Base-by-base conservation (phyloP, 1,139 yeast species). In the Hansenula sp. region DNA sequence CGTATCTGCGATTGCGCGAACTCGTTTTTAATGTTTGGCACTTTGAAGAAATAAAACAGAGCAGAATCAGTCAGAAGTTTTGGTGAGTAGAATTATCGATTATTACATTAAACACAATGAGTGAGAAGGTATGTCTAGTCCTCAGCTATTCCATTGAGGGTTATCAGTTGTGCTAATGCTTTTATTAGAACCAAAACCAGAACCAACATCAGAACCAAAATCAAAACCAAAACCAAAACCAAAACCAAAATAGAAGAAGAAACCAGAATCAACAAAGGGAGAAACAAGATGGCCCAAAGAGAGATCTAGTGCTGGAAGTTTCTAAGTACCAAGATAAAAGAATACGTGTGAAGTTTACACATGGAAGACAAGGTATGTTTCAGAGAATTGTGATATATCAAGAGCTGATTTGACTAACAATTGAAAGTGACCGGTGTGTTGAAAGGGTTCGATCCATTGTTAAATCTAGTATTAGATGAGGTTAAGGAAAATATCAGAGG, bases 381-480 rank as follows among this genome's bases (percentile, higher is more conserved):
- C 13, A 15, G 15, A 30, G 12, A 11, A 11, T n/a, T 18, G 4
- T 3, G 28, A 15, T 5, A 12, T 12, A 11, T 8, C 17, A 16
- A 33, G 36, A 13, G 27, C 2, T 36, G 30, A 4, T 12, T 6
- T 28, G 31, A 46, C 44, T 30, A 12, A 29, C 16, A n/a, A n/a
- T 13, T 18, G 12, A 33, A 70, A 60, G 82, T 91, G 10, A 73
- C 75, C 24, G 99, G 99, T 21, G 67, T 70, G 1, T 74, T 93
- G 55, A 88, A 86, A 58, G 98, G 99, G 17, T 90, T 77, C 62
- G 99, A 93, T 63, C 95, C 87, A 63, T 74, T 90, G 64, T 85
- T 91, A 95, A 93, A 93, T 67, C 72, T 93, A 55, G 98, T 93
- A 9, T 75, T 93, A 54, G 96, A 90, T 57, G 83, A 90, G 38